Percentiles rank a stretch among this genome's conserved stretches.
Evolutionary conservation across 768 basidiomycete species (phyloP).

Genomic region (Boletus sensibilis): DNA sequence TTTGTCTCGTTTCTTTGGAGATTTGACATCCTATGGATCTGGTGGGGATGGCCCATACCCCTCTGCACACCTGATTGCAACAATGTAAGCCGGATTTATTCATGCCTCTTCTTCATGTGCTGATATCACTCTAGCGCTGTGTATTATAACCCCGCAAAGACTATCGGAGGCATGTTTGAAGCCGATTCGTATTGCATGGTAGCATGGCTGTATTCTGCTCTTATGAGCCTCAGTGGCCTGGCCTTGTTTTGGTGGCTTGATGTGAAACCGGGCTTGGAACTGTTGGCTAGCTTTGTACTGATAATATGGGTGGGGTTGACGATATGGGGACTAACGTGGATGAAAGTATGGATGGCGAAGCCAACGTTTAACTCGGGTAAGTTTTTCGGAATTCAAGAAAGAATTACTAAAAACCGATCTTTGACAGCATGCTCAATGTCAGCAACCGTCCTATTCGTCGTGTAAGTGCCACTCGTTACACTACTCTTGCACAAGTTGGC

Average conservation of each 20-base stretch:
- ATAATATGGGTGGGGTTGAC: constrained; percentile 82
- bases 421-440: constrained; percentile 78
- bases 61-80: constrained; percentile 90
- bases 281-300: constrained; percentile 70
- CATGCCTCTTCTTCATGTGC: not conserved
- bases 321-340: constrained; percentile 83
- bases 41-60: constrained; percentile 57
- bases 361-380: constrained; percentile 87
- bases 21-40: constrained; percentile 51
- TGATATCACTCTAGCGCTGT: constrained; percentile 52
- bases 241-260: constrained; percentile 80
- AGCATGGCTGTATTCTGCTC: constrained; percentile 66
- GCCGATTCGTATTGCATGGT: constrained; percentile 79
- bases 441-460: constrained; percentile 78
- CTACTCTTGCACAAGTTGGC: not conserved
- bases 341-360: constrained; percentile 88
- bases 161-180: constrained; percentile 89
- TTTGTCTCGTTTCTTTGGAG: constrained; percentile 67
- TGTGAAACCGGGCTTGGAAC: constrained; percentile 62
- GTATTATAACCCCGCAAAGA: constrained; percentile 94
- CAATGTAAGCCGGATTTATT: constrained; percentile 51
- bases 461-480: constrained; percentile 44
- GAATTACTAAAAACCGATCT: not conserved
- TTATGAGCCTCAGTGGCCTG: constrained; percentile 76
- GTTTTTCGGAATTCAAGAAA: constrained; percentile 3